Conservation (phyloP, 2,329 filamentous ascomycete species). For the Fusarium bulbicola region DNA sequence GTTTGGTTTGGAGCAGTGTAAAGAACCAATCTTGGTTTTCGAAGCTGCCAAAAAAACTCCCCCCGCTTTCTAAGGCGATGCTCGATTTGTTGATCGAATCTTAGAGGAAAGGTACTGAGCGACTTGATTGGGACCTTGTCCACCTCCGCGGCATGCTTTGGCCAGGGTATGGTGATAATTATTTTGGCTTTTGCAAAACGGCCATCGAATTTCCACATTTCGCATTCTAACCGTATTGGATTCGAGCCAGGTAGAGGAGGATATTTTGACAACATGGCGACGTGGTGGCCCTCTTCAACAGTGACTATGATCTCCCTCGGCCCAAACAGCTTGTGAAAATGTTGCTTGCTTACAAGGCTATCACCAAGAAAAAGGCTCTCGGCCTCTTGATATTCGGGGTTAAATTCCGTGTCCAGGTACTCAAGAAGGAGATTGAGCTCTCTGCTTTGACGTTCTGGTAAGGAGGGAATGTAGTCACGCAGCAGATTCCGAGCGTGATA, state of each 20-base stretch:
- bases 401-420: background rate
- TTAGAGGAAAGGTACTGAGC: background rate
- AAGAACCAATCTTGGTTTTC: background rate
- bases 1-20: background rate
- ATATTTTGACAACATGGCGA: background rate
- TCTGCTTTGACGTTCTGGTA: background rate
- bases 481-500: background rate
- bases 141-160: background rate
- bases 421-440: background rate
- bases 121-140: background rate
- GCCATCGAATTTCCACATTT: background rate
- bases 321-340: background rate
- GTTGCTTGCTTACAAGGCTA: background rate
- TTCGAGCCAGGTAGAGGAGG: background rate
- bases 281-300: background rate
- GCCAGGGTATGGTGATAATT: background rate
- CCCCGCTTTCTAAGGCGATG: background rate
- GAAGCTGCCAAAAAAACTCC: background rate
- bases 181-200: background rate
- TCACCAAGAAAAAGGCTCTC: background rate
- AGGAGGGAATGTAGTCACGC: background rate
- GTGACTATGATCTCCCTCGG: background rate
- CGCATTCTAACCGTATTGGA: background rate
- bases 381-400: background rate
- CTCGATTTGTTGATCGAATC: background rate